Conservation (phyloP, 441 rosid species). For the Pelargonium citronellum region DNA sequence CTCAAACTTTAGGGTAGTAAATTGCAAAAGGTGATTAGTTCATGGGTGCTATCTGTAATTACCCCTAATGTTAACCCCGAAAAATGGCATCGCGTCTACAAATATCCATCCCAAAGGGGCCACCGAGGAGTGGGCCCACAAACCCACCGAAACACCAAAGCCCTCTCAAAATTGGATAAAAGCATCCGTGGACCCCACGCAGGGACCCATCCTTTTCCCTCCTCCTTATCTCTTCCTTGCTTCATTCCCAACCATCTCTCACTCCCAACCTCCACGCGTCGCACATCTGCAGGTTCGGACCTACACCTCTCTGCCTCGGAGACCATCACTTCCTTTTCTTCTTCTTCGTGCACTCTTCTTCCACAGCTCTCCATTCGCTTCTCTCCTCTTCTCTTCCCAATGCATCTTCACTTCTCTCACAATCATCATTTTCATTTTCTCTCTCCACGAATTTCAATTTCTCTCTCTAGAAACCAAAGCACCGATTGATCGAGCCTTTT, state of each 20-base stretch:
- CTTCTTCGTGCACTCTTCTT: background rate
- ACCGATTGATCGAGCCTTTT: background rate
- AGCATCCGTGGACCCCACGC: too few species aligned
- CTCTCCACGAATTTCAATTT: too few species aligned
- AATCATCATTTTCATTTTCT: background rate
- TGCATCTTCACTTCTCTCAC: background rate
- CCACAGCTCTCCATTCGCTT: background rate
- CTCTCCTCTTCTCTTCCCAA: background rate
- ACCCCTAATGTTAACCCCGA: background rate
- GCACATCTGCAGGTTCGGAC: background rate
- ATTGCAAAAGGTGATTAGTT: too few species aligned
- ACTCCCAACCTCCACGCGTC: conserved; percentile 2
- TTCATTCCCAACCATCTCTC: background rate
- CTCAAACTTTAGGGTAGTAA: too few species aligned
- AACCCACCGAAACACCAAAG: background rate
- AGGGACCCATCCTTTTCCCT: background rate
- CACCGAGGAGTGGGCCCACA: background rate
- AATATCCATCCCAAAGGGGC: background rate
- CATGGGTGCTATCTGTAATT: too few species aligned
- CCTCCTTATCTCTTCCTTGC: conserved; percentile 2
- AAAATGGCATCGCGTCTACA: background rate
- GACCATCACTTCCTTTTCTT: background rate
- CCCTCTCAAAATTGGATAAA: background rate
- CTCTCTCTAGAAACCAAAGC: too few species aligned
- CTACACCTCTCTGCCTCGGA: background rate